Evolutionary conservation across 495 filamentous ascomycete species (phyloP).

Genomic region (Sphaerosporella brunnea): DNA sequence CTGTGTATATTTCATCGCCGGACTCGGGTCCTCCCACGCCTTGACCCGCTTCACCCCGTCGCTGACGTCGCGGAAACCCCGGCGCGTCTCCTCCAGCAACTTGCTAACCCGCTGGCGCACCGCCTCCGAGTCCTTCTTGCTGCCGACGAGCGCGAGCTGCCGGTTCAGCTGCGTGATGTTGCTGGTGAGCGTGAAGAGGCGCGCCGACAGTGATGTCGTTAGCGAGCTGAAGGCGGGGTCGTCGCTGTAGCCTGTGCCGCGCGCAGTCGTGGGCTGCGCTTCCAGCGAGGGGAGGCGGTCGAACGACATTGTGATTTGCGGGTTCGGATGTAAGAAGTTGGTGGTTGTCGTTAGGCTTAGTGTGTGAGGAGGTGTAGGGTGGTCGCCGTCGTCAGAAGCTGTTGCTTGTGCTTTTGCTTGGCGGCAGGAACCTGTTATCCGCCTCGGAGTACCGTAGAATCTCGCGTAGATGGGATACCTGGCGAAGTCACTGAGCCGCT

Average conservation of each 20-base stretch:
- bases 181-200: constrained; percentile 70
- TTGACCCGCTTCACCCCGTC: constrained; percentile 85
- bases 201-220: constrained; percentile 61
- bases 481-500: no score
- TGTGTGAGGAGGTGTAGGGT: no score
- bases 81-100: constrained; percentile 64
- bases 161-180: constrained; percentile 65
- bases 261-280: constrained; percentile 52
- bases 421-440: no score
- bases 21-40: constrained; percentile 73
- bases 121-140: constrained; percentile 72
- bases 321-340: no score
- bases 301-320: constrained; percentile 73
- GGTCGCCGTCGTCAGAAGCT: no score
- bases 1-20: constrained; percentile 47
- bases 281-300: constrained; percentile 70
- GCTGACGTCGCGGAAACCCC: constrained; percentile 78
- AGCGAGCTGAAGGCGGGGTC: constrained; percentile 80
- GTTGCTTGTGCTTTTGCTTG: no score
- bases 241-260: constrained; percentile 60
- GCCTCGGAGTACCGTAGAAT: no score
- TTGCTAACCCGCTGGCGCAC: constrained; percentile 79
- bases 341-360: no score
- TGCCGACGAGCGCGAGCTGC: constrained; percentile 72
- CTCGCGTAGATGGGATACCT: no score